Base-by-base conservation (phyloP, 495 filamentous ascomycete species). In the Beverwykella pulmonaria region DNA sequence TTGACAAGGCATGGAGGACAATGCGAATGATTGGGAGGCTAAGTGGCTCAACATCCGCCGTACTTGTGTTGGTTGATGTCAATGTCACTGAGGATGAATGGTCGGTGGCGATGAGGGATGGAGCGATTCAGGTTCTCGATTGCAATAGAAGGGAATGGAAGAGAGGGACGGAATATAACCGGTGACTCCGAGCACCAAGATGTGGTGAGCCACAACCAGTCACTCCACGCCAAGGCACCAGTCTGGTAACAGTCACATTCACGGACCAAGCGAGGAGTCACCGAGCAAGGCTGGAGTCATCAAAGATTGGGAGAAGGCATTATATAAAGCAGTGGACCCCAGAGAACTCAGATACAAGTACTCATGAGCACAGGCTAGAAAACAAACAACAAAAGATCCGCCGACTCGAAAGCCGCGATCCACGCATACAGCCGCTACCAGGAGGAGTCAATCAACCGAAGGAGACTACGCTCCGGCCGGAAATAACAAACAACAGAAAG, bases 391-490 rank as follows among this genome's bases (percentile, higher is more conserved):
- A 29, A 22, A 4, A 7, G 48, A 52, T 4, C 46, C 26, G 17
- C 52, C 14, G 17, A 44, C 39, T n/a, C 39, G 39, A 44, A 44
- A n/a, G 39, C 17, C 39, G 17, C 17, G 39, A n/a, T 44, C 39
- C 17, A 44, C 15, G 5, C 29, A 41, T 59, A 52, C 49, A 54
- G 52, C 59, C 65, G 59, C 53, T 32, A 59, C 59, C 65, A 63
- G 61, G 61, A 75, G 71, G 73, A 74, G 71, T 74, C 71, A 26
- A 75, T 72, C 69, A 59, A 68, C 65, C 69, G 23, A 46, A 62
- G 63, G 71, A 75, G 73, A 75, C 73, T 75, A 61, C 73, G 69
- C 71, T 72, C 71, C 73, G 73, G 64, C 71, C 71, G 65, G 57
- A 63, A 74, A 53, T 64, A 25, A 50, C 23, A 62, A 63, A 69